Percentiles rank a stretch among this genome's conserved stretches.
These are phyloP conservation scores for Solanum chmielewskii DNA, from an alignment of 257 asterid species.

Conservation along the genomic window DNA sequence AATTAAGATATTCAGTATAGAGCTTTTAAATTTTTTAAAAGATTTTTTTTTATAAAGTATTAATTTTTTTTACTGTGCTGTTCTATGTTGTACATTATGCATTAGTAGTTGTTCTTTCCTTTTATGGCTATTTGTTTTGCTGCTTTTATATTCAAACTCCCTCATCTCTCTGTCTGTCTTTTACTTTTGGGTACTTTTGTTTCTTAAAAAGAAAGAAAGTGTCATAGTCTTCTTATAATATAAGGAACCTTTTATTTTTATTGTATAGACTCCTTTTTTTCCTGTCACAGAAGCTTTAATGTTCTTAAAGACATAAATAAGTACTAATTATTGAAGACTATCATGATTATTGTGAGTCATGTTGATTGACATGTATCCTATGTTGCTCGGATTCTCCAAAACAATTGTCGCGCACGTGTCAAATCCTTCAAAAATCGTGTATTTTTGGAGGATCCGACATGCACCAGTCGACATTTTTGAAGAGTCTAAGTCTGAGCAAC, in stretches of 20 bases:
- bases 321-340: not conserved
- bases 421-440: no score
- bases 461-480: not conserved
- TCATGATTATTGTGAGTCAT: not conserved
- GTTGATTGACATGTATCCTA: not conserved
- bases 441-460: not conserved
- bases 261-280: not conserved
- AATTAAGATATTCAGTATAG: not conserved
- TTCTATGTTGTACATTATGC: not conserved
- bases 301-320: not conserved
- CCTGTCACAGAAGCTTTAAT: not conserved
- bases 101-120: not conserved
- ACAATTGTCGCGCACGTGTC: not conserved
- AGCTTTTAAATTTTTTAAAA: not conserved
- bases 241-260: not conserved
- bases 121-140: not conserved
- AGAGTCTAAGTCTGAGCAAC: accelerated
- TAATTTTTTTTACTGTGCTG: not conserved
- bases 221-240: not conserved
- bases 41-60: not conserved
- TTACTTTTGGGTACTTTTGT: not conserved
- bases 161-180: not conserved
- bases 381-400: not conserved
- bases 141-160: not conserved
- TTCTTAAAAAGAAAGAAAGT: not conserved